Base-by-base conservation (phyloP, 805 yeast genomes). In the Tetrapisispora nanseiensis region DNA sequence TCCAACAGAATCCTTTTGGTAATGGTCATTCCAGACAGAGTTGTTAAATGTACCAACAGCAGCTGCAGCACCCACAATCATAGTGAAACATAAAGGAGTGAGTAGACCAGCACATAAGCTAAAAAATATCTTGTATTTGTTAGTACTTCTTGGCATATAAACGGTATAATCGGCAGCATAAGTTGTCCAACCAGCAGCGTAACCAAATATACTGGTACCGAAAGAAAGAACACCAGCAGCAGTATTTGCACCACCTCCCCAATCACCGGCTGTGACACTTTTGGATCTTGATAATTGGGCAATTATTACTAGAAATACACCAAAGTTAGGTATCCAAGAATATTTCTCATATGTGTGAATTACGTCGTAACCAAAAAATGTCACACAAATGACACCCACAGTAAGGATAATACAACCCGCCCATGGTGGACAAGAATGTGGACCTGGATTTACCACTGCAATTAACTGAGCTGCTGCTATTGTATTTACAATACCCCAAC, bases 111-210 rank as follows among this genome's bases (percentile, higher is more conserved):
- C 42, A 46, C 76, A 61, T 45, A 87, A 75, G 47, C 77, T 74
- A 43, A 74, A 61, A 69, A 86, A 86, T 43, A 85, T 70, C 56
- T 68, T 78, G 56, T 53, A 50, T 32, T 76, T 67, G 61, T 73
- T 74, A 49, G 81, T 76, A 57, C 74, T 71, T 52, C 74, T 68
- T 51, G 82, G 84, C 73, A 83, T 85, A 68, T 86, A 87, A 34
- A 81, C 86, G 38, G 95, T 85, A 68, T 87, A 89, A 67, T 87
- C 97, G 40, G 95, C 76, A 33, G 95, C 92, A 55, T 80, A 86
- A n/a, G 95, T 80, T 44, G 94, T 78, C 96, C 96, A 87, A 51
- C 96, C 95, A 44, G 95, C 77, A 37, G 95, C 94, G 57, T 82
- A 87, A 48, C 96, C 96, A 57, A 75, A 87, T 49, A 83, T 62